phyloP scores from a whole-genome alignment of 495 filamentous ascomycete species.

The Penicillium fimorum region DNA sequence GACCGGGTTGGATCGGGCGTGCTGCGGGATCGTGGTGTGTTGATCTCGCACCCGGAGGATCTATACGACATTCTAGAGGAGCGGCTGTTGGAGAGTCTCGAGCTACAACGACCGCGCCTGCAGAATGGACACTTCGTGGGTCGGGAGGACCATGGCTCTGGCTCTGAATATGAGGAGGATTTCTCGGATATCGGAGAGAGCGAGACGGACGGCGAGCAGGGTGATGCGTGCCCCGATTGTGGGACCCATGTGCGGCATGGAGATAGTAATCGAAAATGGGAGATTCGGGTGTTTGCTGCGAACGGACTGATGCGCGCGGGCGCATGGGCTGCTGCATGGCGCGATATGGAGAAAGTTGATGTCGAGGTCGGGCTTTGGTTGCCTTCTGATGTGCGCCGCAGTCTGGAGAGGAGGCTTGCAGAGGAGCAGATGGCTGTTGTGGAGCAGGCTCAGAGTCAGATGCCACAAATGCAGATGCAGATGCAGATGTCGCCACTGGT shows the following conservation, averaged over 20 bases:
- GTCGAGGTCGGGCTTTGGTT: conserved; percentile 81
- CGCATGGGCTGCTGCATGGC: conserved; percentile 92
- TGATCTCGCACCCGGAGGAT: conserved; percentile 85
- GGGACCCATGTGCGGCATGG: conserved; percentile 52
- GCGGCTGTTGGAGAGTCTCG: conserved; percentile 81
- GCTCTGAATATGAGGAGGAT: conserved; percentile 37
- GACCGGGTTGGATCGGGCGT: conserved; percentile 74
- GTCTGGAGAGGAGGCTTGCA: conserved; percentile 43
- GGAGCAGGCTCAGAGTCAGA: conserved; percentile 3
- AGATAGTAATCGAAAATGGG: conserved; percentile 60
- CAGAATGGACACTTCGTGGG: conserved; percentile 73
- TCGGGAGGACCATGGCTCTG: conserved; percentile 31
- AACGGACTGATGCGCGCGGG: conserved; percentile 91
- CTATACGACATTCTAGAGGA: conserved; percentile 93
- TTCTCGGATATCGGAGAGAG: conserved; percentile 32
- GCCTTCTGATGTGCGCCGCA: conserved; percentile 49
- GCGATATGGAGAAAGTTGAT: conserved; percentile 95
- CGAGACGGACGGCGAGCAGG: conserved; percentile 38
- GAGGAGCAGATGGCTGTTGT: conserved; percentile 23
- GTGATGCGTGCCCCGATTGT: conserved; percentile 59
- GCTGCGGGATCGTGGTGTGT: conserved; percentile 71
- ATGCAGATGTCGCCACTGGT: conserved; percentile 5
- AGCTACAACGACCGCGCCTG: conserved; percentile 68
- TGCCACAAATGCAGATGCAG: conserved; percentile 18
- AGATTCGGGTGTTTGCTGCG: conserved; percentile 85